A percentile compares a stretch with the other conserved stretches of the same genome.
These are phyloP conservation scores for Pseudisothecium myosuroides DNA, from an alignment of 225 moss, liverwort and hornwort species.

Conservation along the genomic window DNA sequence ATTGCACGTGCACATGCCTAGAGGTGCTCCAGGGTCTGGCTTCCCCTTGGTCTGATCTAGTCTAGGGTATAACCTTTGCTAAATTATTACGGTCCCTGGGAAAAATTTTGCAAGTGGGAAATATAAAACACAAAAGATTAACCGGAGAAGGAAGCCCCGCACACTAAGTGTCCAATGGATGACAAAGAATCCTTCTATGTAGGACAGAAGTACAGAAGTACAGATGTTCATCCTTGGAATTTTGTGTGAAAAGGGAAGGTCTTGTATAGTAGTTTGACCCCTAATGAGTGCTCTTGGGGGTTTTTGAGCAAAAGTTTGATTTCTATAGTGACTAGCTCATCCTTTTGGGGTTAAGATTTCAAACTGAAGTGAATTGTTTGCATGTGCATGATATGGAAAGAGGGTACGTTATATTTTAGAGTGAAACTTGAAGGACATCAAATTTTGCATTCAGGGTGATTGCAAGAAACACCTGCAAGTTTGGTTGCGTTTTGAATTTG, in stretches of 20 bases:
- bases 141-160: accelerated
- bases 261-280: accelerated
- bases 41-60: not conserved
- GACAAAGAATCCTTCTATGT: not conserved
- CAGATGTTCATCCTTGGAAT: not conserved
- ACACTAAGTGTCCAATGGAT: not conserved
- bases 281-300: not conserved
- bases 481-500: too few species aligned
- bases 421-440: not conserved
- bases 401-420: not conserved
- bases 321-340: accelerated
- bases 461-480: too few species aligned
- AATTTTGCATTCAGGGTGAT: not conserved
- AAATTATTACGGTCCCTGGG: not conserved
- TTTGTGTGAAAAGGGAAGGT: not conserved
- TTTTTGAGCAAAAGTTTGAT: not conserved
- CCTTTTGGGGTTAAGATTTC: not conserved
- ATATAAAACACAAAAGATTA: not conserved
- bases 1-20: not conserved
- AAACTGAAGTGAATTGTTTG: not conserved
- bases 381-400: not conserved
- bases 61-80: not conserved
- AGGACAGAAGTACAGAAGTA: not conserved
- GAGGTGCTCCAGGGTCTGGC: not conserved
- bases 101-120: not conserved